Base-by-base conservation (phyloP, 73 alveolate genomes). In the Symbiodinium natans region DNA sequence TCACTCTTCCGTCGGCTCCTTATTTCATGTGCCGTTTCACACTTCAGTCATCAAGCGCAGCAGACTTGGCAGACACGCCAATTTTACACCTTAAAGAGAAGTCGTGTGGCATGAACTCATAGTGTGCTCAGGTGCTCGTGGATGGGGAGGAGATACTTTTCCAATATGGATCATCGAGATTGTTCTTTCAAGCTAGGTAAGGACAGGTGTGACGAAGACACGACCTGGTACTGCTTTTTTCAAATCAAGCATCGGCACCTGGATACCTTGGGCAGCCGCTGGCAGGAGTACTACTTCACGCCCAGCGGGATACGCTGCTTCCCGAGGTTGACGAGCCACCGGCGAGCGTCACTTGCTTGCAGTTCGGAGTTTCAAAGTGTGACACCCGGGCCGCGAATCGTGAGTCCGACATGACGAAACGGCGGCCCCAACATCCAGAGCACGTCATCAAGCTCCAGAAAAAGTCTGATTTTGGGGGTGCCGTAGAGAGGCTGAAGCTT, bases 291-390 rank as follows among this genome's bases (percentile, higher is more conserved):
- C 88, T 90, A 90, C 39, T 90, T 90, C 54, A 71, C 97, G 1
- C 97, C 97, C 39, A 90, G 97, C 77, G 97, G 97, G 34, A 90
- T 90, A 42, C 97, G 97, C 11, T 90, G 97, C 77, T 90, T 71
- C 88, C 97, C 97, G 27, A 90, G 77, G 75, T 88, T 90, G 34
- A 68, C 97, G 25, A 90, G 97, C 54, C 97, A 90, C 97, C 36
- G 40, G 54, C 73, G 87, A 5, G 77, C 77, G 97, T 42, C 29
- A 29, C 77, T 63, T 27, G 34, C 59, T 46, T 46, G 59, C 59
- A 46, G 21, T 46, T 46, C 21, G 59, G 59, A 46, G 13, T 46
- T n/a, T n/a, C n/a, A n/a, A n/a, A n/a, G n/a, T n/a, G n/a, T n/a
- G n/a, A n/a, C n/a, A n/a, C n/a, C n/a, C n/a, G n/a, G n/a, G n/a